phyloP scores from a whole-genome alignment of 2,329 filamentous ascomycete species.

The Scleromitrula shiraiana region DNA sequence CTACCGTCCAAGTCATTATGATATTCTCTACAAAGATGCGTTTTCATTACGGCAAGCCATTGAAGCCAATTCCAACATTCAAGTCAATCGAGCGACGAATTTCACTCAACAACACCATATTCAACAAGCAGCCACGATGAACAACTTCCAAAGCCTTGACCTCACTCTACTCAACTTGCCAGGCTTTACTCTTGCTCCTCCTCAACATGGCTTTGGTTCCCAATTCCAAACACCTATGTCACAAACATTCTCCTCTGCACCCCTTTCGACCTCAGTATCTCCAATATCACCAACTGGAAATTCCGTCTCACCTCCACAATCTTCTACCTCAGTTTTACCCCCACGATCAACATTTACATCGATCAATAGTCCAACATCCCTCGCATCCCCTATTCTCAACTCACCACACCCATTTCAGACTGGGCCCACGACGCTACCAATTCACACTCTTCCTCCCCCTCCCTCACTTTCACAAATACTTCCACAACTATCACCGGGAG shows the following conservation, averaged over 20 bases:
- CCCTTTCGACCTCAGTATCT: conserved; percentile 24
- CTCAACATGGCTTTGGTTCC: conserved; percentile 20
- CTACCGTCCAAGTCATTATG: conserved; percentile 80
- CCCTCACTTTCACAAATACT: conserved; percentile 12
- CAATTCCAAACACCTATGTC: conserved; percentile 21
- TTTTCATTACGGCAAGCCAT: conserved; percentile 18
- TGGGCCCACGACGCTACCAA: conserved; percentile 11
- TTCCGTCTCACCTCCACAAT: conserved; percentile 12
- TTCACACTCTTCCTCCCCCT: conserved; percentile 17
- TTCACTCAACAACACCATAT: conserved; percentile 41
- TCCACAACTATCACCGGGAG: conserved; percentile 13
- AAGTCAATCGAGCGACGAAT: conserved; percentile 44
- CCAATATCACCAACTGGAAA: conserved; percentile 24
- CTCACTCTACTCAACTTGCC: conserved; percentile 25
- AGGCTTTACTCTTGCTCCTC: conserved; percentile 20
- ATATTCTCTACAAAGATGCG: conserved; percentile 70
- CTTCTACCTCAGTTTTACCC: conserved; percentile 11
- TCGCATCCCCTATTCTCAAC: conserved; percentile 1
- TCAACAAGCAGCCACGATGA: conserved; percentile 26
- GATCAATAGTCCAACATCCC: conserved; percentile 10
- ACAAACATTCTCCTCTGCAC: conserved; percentile 21
- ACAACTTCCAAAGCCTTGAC: conserved; percentile 32
- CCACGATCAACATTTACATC: conserved; percentile 12
- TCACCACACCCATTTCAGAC: conserved; percentile 5
- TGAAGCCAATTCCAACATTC: conserved; percentile 34